Evolutionary conservation across 202 grass and related monocot genomes (phyloP).

Genomic region (Setaria italica): DNA sequence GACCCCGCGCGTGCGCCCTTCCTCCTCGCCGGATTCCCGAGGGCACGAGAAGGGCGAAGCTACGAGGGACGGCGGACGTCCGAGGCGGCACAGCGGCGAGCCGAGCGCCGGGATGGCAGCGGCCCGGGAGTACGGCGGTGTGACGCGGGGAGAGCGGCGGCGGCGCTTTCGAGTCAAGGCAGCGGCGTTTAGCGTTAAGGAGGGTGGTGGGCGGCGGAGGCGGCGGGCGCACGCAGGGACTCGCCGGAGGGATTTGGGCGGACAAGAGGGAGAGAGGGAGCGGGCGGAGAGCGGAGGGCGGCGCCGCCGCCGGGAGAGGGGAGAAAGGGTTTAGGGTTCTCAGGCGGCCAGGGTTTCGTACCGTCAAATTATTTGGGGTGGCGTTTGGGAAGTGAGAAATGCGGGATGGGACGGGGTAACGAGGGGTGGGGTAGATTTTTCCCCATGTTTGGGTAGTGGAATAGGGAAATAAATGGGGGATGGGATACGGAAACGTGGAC

Average conservation of each 20-base stretch:
- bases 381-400: too few relatives aligned
- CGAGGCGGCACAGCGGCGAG: neutral
- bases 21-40: neutral
- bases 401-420: too few relatives aligned
- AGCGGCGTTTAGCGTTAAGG: neutral
- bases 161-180: neutral
- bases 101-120: neutral
- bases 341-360: too few relatives aligned
- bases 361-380: too few relatives aligned
- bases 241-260: neutral
- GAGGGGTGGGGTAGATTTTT: too few relatives aligned
- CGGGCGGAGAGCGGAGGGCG: neutral
- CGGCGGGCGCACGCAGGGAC: neutral
- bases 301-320: slow-evolving; percentile 6
- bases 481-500: too few relatives aligned
- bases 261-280: neutral
- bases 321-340: slow-evolving; percentile 20
- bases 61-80: neutral
- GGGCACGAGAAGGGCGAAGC: neutral
- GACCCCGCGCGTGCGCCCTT: neutral
- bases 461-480: too few relatives aligned
- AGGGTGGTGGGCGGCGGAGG: neutral
- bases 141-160: neutral
- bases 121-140: neutral
- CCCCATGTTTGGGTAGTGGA: too few relatives aligned